These are phyloP conservation scores for Ceratobasidium sp. DNA, from an alignment of 1,284 basidiomycete species.

Conservation along the genomic window DNA sequence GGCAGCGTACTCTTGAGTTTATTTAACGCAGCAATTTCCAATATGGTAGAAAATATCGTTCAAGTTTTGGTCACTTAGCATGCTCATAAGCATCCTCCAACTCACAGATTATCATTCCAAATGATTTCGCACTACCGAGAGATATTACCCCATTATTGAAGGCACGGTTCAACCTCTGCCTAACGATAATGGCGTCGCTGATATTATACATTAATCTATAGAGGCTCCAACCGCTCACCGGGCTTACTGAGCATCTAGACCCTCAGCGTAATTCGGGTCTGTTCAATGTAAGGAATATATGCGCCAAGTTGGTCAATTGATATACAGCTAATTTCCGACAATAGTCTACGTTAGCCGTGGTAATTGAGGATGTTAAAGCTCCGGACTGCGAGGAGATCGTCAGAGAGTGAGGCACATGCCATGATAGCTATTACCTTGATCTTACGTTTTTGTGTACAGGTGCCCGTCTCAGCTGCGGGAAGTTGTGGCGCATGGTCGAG, in stretches of 20 bases:
- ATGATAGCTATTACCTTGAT: background rate
- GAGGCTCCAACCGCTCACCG: slow-evolving; percentile 73
- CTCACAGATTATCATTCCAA: slow-evolving; percentile 68
- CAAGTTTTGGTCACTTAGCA: background rate
- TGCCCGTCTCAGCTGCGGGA: slow-evolving; percentile 68
- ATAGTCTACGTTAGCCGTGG: slow-evolving; percentile 67
- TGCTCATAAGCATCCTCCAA: background rate
- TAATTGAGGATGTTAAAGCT: slow-evolving; percentile 77
- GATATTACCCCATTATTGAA: slow-evolving; percentile 67
- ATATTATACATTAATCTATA: slow-evolving; percentile 57
- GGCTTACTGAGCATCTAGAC: slow-evolving; percentile 62
- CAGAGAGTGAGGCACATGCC: slow-evolving; percentile 54
- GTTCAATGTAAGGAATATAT: slow-evolving; percentile 59
- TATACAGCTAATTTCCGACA: background rate
- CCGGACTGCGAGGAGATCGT: slow-evolving; percentile 69
- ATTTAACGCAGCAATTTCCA: slow-evolving; percentile 75
- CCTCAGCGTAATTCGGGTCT: slow-evolving; percentile 69
- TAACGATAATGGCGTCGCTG: background rate
- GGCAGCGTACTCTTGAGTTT: slow-evolving; percentile 73
- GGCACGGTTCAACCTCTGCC: slow-evolving; percentile 9
- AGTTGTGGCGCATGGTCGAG: slow-evolving; percentile 71
- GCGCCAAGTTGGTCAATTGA: background rate
- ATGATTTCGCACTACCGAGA: slow-evolving; percentile 68
- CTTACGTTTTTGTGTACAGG: slow-evolving; percentile 54
- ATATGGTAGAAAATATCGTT: slow-evolving; percentile 56